Evolutionary conservation across 768 basidiomycete species (phyloP), one percentile per base, ranked within the genome.

Genomic region (Trametes coccinea): DNA sequence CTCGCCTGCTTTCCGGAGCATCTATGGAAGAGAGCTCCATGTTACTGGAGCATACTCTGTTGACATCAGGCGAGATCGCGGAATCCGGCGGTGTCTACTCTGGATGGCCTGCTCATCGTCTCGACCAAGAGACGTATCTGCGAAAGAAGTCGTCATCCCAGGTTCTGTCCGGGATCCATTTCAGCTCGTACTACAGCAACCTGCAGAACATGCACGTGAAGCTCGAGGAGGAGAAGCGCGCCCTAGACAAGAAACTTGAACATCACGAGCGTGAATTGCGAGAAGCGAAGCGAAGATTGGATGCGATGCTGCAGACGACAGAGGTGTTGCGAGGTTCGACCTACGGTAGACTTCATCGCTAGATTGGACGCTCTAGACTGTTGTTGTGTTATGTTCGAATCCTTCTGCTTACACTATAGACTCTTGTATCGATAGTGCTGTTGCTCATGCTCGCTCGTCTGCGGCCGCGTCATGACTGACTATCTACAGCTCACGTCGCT

Each of bases 1-100:
- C 79, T 7, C 74, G 81, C 30, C 69, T 82, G 13, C 75, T 82
- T 34, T 80, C 80, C 3, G 81, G 81, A 5, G 81, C 81, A 11
- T 79, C 79, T 10, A 82, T 82, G 81, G 81, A 82, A 67, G 75
- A 78, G 59, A 73, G 71, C 65, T 79, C 77, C 61, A 78, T 81
- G 77, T 77, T 82, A 7, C 76, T 73, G 62, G 81, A 82, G 66
- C 81, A 82, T 59, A 79, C 79, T 1, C 75, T 82, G 5, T 66
- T 81, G 29, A 76, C 80, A 4, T 80, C 80, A 2, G 80, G 80
- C 1, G 80, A 82, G 53, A 73, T 80, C 48, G 79, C 80, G 2
- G 79, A 82, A 60, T 65, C 72, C 8, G 77, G 75, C n/a, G 64
- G 65, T 16, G 71, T 73, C 31, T 82, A 82, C 60, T 71, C 72